Conservation (phyloP, 306 rosid genomes). For the Cicer yamashitae region DNA sequence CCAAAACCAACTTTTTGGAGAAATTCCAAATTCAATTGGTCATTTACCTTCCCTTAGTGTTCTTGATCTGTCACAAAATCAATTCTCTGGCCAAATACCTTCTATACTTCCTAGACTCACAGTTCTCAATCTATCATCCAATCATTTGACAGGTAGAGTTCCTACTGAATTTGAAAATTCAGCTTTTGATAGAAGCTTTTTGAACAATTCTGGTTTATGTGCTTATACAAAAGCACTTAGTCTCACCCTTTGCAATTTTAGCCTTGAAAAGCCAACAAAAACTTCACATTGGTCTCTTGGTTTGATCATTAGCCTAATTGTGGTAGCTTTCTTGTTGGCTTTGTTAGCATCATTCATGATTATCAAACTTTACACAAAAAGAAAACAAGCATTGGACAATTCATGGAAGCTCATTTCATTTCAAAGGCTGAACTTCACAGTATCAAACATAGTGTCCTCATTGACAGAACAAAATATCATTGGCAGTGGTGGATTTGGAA, state of each 20-base stretch:
- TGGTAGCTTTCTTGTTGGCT: constrained; percentile 32
- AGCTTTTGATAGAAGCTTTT: constrained; percentile 58
- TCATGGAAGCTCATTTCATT: constrained; percentile 71
- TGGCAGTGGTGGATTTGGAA: constrained; percentile 84
- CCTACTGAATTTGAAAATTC: constrained; percentile 55
- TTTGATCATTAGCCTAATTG: constrained; percentile 53
- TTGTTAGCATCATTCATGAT: constrained; percentile 35
- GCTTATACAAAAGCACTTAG: constrained; percentile 39
- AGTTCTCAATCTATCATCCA: constrained; percentile 51
- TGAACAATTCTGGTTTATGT: constrained; percentile 72
- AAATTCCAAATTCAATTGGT: constrained; percentile 55
- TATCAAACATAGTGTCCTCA: constrained; percentile 57
- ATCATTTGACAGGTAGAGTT: constrained; percentile 58
- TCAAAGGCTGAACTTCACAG: constrained; percentile 68
- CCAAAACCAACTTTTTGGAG: constrained; percentile 59
- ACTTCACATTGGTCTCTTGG: constrained; percentile 51
- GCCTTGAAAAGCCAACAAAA: constrained; percentile 42
- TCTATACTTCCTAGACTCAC: constrained; percentile 28
- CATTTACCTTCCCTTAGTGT: constrained; percentile 46
- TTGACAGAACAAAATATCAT: constrained; percentile 57
- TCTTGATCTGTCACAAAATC: constrained; percentile 72
- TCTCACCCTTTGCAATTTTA: constrained; percentile 48
- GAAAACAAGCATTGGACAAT: constrained; percentile 42
- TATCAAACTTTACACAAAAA: constrained; percentile 41
- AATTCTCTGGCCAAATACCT: constrained; percentile 70